A percentile compares a stretch with the other conserved stretches of the same genome.
Evolutionary conservation across 169 alveolate species (phyloP).

Genomic region (Plasmodium chabaudi): DNA sequence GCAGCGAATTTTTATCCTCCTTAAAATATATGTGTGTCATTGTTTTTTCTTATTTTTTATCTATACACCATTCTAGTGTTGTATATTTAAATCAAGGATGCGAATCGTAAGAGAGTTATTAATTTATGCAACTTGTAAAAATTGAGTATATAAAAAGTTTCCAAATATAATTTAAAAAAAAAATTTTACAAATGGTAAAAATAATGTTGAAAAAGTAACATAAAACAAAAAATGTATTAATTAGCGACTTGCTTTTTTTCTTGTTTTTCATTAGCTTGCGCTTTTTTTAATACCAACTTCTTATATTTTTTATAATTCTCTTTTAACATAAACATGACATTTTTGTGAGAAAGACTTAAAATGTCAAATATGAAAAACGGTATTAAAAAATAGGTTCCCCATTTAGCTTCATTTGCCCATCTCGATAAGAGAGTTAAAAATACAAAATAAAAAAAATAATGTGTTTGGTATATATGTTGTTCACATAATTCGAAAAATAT

Average conservation of each 20-base stretch:
- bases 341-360: conserved; percentile 25
- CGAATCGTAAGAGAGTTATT: too few species aligned
- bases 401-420: conserved; percentile 73
- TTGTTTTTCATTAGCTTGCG: conserved; percentile 11
- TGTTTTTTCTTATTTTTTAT: too few species aligned
- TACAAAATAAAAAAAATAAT: conserved; percentile 67
- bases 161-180: too few species aligned
- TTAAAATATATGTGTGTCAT: too few species aligned
- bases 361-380: conserved; percentile 45
- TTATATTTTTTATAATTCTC: conserved; percentile 49
- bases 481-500: conserved; percentile 54
- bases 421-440: conserved; percentile 66
- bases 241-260: background rate
- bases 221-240: too few species aligned
- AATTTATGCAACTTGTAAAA: too few species aligned
- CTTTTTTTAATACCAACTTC: conserved; percentile 23
- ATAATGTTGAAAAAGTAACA: too few species aligned
- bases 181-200: too few species aligned
- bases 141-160: too few species aligned
- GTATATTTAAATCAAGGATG: too few species aligned
- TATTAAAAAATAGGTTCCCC: conserved; percentile 60
- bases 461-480: conserved; percentile 52
- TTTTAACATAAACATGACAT: conserved; percentile 40
- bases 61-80: too few species aligned
- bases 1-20: too few species aligned